Conservation (phyloP, 1,284 basidiomycete genomes). For the Ustilago cynodontis region DNA sequence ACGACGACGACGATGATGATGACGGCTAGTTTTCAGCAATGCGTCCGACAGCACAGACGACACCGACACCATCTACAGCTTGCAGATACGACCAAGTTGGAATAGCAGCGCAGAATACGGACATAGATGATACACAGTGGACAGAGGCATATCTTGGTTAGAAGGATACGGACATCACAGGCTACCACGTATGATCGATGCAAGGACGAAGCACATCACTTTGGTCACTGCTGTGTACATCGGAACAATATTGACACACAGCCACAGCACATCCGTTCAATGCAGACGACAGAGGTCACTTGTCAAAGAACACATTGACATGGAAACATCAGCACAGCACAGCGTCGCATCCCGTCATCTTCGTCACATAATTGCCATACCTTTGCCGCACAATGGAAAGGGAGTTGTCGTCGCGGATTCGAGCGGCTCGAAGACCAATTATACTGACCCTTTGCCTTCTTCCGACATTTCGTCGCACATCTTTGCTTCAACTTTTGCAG, state of each 20-base stretch:
- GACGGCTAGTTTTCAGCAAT: not conserved
- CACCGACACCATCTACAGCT: constrained; percentile 1
- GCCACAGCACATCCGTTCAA: too few relatives aligned
- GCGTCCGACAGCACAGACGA: not conserved
- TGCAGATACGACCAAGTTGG: not conserved
- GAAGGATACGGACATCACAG: too few relatives aligned
- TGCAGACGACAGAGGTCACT: not conserved
- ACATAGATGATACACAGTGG: not conserved
- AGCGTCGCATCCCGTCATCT: too few relatives aligned
- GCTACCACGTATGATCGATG: too few relatives aligned
- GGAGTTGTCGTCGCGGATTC: constrained; percentile 17
- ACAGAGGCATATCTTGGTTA: too few relatives aligned
- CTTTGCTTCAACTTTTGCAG: constrained; percentile 44
- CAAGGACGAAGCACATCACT: too few relatives aligned
- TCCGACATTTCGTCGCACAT: constrained; percentile 13
- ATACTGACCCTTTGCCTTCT: constrained; percentile 34
- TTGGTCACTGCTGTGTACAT: too few relatives aligned
- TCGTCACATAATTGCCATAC: not conserved
- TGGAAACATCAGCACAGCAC: not conserved
- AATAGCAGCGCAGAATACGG: not conserved
- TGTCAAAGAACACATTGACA: not conserved
- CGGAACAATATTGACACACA: not conserved
- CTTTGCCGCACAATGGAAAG: constrained; percentile 6
- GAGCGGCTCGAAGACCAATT: not conserved
- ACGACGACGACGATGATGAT: constrained; percentile 16